These are phyloP conservation scores for Cryphonectria radicalis DNA, from an alignment of 2,329 filamentous ascomycete genomes.

Conservation along the genomic window DNA sequence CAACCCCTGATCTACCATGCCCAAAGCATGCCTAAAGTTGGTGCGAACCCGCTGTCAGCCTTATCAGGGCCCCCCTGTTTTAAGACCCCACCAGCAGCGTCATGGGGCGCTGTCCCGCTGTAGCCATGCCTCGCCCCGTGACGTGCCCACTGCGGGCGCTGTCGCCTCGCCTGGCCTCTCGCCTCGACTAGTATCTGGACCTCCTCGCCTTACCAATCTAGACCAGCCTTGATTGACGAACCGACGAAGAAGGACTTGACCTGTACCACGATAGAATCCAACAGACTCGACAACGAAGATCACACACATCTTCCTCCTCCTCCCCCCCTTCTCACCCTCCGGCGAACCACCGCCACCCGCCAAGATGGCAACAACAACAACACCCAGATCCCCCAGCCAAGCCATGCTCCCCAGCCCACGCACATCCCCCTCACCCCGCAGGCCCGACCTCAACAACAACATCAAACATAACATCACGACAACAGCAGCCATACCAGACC, in stretches of 20 bases:
- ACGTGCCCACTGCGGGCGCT: not conserved
- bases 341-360: not conserved
- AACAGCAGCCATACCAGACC: not conserved
- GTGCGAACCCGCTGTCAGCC: not conserved
- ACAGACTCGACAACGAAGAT: not conserved
- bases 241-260: not conserved
- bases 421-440: not conserved
- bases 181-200: too few relatives aligned
- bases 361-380: slow-evolving; percentile 18
- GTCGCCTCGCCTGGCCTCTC: not conserved
- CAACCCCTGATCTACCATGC: not conserved
- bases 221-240: not conserved
- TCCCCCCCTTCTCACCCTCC: not conserved
- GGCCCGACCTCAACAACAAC: not conserved
- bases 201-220: not conserved
- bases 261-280: not conserved
- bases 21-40: not conserved
- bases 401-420: slow-evolving; percentile 18
- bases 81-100: not conserved
- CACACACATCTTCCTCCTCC: not conserved
- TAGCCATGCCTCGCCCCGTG: not conserved
- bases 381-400: slow-evolving; percentile 12
- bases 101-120: not conserved
- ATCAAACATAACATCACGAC: not conserved
- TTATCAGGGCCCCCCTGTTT: not conserved